These are phyloP conservation scores for Apophysomyces elegans DNA, from an alignment of 371 early-diverging fungal genomes.

Conservation along the genomic window DNA sequence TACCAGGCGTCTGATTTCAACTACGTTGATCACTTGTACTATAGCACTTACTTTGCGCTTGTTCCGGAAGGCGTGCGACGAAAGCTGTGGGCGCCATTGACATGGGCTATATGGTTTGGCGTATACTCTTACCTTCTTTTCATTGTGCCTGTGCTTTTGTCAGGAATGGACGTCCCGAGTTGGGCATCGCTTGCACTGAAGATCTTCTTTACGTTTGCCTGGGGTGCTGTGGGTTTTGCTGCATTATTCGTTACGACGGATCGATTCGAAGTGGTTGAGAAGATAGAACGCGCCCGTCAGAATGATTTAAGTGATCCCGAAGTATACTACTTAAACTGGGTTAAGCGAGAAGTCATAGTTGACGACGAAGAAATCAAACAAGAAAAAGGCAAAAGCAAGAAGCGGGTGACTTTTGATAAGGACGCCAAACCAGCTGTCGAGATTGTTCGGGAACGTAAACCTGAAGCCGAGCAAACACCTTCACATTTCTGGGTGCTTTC, in stretches of 20 bases:
- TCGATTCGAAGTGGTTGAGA: conserved; percentile 35
- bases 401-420: conserved; percentile 36
- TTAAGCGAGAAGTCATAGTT: conserved; percentile 15
- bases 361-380: conserved; percentile 21
- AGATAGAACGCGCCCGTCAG: conserved; percentile 37
- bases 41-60: conserved; percentile 33
- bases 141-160: conserved; percentile 23
- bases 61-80: conserved; percentile 48
- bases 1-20: conserved; percentile 36
- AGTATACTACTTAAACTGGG: conserved; percentile 41
- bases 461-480: conserved; percentile 31
- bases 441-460: conserved; percentile 33
- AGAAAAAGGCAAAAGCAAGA: conserved; percentile 24
- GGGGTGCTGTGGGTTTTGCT: conserved; percentile 40
- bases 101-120: conserved; percentile 47
- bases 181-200: conserved; percentile 26
- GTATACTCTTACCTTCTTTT: conserved; percentile 35
- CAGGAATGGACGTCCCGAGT: conserved; percentile 27
- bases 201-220: conserved; percentile 31
- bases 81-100: conserved; percentile 44
- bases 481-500: conserved; percentile 55
- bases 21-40: conserved; percentile 32
- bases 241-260: conserved; percentile 38
- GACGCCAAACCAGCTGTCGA: conserved; percentile 31
- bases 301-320: conserved; percentile 50